Conservation (phyloP, 2,329 filamentous ascomycete genomes). For the Cryphonectria parasitica region DNA sequence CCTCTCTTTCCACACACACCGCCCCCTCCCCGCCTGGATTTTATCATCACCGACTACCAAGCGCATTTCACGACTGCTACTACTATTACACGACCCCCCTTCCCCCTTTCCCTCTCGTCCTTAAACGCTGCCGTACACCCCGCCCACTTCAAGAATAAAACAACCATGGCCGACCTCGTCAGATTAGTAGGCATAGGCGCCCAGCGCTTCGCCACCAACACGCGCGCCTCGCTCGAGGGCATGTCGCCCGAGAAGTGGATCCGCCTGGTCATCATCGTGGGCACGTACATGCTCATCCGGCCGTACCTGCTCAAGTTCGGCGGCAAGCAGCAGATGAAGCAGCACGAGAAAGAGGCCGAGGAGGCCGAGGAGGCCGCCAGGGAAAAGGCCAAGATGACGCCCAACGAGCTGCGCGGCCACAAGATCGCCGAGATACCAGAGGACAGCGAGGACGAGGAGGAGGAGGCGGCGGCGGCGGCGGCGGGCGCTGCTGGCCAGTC, state of each 20-base stretch:
- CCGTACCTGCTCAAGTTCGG: slow-evolving; percentile 74
- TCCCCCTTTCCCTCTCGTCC: not conserved
- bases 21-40: no score
- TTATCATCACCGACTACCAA: not conserved
- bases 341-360: slow-evolving; percentile 64
- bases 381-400: slow-evolving; percentile 54
- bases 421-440: slow-evolving; percentile 53
- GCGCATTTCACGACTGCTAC: not conserved
- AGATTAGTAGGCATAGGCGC: slow-evolving; percentile 34
- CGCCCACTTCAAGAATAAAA: not conserved
- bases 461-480: slow-evolving; percentile 41
- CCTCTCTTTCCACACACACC: not conserved
- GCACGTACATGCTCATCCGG: slow-evolving; percentile 73
- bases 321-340: slow-evolving; percentile 64
- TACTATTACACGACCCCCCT: not conserved
- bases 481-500: slow-evolving; percentile 40
- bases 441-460: slow-evolving; percentile 56
- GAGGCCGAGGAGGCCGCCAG: slow-evolving; percentile 50
- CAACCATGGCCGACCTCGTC: slow-evolving; percentile 36
- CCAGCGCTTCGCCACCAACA: slow-evolving; percentile 51
- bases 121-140: not conserved
- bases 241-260: slow-evolving; percentile 62
- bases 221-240: slow-evolving; percentile 51
- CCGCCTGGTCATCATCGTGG: slow-evolving; percentile 71
- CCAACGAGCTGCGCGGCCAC: slow-evolving; percentile 66